Evolutionary conservation across 352 stramenopile species (phyloP), one percentile per base, ranked within the genome.

Genomic region (Phytophthora melonis): DNA sequence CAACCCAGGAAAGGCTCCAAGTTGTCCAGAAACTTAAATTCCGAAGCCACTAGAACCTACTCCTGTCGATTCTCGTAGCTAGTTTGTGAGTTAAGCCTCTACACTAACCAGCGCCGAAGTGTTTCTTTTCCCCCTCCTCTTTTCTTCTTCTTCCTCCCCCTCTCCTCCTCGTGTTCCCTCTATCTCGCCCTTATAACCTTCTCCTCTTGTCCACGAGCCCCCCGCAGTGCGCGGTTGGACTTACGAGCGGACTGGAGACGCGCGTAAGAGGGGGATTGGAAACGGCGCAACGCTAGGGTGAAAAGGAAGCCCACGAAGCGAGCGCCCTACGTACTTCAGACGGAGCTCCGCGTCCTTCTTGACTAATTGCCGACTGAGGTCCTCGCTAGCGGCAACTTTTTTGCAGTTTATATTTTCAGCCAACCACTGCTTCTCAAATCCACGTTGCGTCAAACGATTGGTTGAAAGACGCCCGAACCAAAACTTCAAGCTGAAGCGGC

Each of bases 201-300:
- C 61, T 70, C 68, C 47, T 62, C 55, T 18, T 34, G 55, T 52
- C 32, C 56, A 63, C 61, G 32, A 60, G 68, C 68, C 61, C 70
- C 64, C 36, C 47, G 61, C 68, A 61, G 55, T 11, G 25, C 11
- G 61, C 62, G 25, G 43, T 66, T 70, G 68, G 68, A 66, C 68
- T 75, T 75, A 75, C 4, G 6, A 56, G 36, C 43, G 55, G 54
- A 58, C 52, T 18, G 30, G 60, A 74, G 67, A 64, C 58, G 43
- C 43, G 6, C 16, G n/a, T 14, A 14, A 16, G 34, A 56, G 58
- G 27, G 41, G 50, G 8, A 3, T 53, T 57, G 53, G 66, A 63
- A 47, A 64, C 58, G 5, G 55, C 65, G 23, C 49, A 61, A 39
- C 59, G 39, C 19, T 19, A 49, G 23, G 36, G 19, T 21, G n/a